These are phyloP conservation scores for Thecaphora thlaspeos DNA, from an alignment of 1,284 basidiomycete species.

Conservation along the genomic window DNA sequence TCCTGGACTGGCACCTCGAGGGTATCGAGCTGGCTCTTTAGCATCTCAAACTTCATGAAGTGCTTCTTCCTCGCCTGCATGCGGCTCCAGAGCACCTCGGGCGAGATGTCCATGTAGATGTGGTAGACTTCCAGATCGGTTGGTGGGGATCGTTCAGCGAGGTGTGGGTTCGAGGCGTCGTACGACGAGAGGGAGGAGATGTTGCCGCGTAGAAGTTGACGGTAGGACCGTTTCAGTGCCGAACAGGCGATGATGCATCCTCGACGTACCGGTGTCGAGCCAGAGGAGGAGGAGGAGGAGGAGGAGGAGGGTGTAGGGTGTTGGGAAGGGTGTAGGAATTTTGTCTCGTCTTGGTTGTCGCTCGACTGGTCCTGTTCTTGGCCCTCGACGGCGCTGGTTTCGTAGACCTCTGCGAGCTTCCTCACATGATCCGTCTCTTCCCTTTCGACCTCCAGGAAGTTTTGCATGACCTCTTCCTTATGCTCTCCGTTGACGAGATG, in stretches of 20 bases:
- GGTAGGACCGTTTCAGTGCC: constrained; percentile 77
- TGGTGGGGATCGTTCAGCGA: constrained; percentile 13
- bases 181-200: constrained; percentile 2
- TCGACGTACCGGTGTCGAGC: no score
- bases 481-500: not conserved
- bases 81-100: constrained; percentile 67
- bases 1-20: constrained; percentile 68
- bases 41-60: constrained; percentile 85
- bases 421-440: not conserved
- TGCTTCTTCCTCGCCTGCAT: constrained; percentile 75
- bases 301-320: no score
- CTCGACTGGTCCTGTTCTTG: no score
- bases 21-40: constrained; percentile 77
- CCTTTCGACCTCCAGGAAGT: not conserved
- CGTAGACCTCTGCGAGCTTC: constrained; percentile 14
- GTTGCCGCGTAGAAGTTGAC: constrained; percentile 69
- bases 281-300: no score
- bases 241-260: constrained; percentile 74
- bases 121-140: constrained; percentile 66
- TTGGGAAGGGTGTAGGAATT: no score
- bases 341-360: no score
- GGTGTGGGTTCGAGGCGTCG: constrained; percentile 57
- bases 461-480: not conserved
- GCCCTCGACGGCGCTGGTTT: constrained; percentile 6
- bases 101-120: constrained; percentile 75